Conservation (phyloP, 257 asterid genomes). For the Nemophila menziesii region DNA sequence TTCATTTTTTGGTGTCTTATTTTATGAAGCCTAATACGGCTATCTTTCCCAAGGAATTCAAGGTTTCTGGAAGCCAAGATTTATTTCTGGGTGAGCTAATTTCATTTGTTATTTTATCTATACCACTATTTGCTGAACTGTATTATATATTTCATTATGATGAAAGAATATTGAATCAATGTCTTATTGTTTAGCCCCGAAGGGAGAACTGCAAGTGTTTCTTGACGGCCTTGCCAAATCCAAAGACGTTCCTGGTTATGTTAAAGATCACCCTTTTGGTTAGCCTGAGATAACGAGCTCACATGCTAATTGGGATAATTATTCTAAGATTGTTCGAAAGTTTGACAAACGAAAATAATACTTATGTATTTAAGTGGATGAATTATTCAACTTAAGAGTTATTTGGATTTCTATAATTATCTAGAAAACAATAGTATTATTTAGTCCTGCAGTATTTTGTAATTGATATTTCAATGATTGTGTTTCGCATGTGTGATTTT, state of each 20-base stretch:
- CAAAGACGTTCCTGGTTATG: constrained; percentile 36
- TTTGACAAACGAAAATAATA: not conserved
- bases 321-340: constrained; percentile 4
- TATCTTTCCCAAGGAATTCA: constrained; percentile 28
- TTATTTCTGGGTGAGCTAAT: constrained; percentile 21
- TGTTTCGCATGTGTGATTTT: no score
- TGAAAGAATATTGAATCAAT: no score
- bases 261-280: constrained; percentile 31
- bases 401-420: no score
- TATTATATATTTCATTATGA: no score
- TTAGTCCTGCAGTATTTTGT: no score
- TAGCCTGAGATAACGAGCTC: constrained; percentile 31
- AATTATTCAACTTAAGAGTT: no score
- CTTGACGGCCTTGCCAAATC: constrained; percentile 35
- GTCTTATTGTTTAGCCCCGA: constrained; percentile 14
- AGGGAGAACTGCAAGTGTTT: constrained; percentile 30
- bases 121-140: no score
- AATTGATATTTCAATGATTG: no score
- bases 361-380: no score
- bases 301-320: constrained; percentile 38
- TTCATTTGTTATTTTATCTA: no score
- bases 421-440: no score
- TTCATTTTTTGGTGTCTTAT: not conserved
- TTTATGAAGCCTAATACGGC: constrained; percentile 35
- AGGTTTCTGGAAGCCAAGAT: constrained; percentile 18